Conservation (phyloP, 2,329 filamentous ascomycete species). For the Talaromyces sp. region DNA sequence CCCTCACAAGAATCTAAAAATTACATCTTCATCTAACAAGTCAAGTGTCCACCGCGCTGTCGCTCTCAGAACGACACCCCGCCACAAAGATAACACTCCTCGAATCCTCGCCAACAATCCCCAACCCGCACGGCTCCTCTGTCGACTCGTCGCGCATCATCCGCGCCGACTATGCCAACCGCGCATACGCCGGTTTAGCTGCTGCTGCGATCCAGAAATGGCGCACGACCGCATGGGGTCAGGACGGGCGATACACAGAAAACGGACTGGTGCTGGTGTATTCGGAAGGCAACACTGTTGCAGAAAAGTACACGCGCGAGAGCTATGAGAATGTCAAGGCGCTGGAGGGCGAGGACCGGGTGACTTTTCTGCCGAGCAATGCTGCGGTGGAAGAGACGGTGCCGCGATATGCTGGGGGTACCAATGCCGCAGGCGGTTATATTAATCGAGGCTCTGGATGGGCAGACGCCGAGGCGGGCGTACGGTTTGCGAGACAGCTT, state of each 20-base stretch:
- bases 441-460: conserved; percentile 43
- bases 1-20: neutral
- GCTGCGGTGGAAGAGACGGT: conserved; percentile 29
- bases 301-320: conserved; percentile 31
- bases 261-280: conserved; percentile 39
- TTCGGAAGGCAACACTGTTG: conserved; percentile 22
- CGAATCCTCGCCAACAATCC: conserved; percentile 50
- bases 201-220: conserved; percentile 65
- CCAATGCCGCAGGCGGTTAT: conserved; percentile 36
- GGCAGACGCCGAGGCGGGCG: conserved; percentile 38
- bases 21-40: neutral
- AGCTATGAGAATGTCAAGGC: conserved; percentile 36
- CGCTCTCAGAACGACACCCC: conserved; percentile 57
- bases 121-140: conserved; percentile 53
- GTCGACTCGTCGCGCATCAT: conserved; percentile 59
- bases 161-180: conserved; percentile 73
- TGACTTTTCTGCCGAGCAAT: conserved; percentile 28
- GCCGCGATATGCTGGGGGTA: conserved; percentile 27
- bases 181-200: conserved; percentile 69
- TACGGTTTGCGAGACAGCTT: conserved; percentile 32
- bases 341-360: conserved; percentile 24
- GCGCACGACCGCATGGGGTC: conserved; percentile 44
- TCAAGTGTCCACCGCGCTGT: conserved; percentile 59
- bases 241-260: conserved; percentile 38
- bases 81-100: conserved; percentile 51